phyloP scores from a whole-genome alignment of 768 basidiomycete genomes.

The Macrolepiota albuminosa region DNA sequence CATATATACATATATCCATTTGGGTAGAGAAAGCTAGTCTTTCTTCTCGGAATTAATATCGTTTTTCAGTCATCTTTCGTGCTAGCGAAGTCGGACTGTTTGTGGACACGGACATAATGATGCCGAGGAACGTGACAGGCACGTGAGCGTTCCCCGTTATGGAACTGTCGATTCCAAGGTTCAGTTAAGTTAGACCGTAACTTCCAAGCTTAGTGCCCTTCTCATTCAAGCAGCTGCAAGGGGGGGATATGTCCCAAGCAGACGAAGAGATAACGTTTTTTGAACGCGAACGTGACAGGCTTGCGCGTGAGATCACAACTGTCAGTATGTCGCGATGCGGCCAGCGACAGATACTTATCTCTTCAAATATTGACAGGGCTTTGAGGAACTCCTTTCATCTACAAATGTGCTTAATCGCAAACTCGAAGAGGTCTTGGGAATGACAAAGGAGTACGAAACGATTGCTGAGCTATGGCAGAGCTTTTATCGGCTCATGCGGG shows the following conservation, averaged over 20 bases:
- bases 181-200: too few relatives aligned
- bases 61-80: too few relatives aligned
- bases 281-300: slow-evolving; percentile 71
- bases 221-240: background rate
- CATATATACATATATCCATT: too few relatives aligned
- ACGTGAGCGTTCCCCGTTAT: background rate
- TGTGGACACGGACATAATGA: too few relatives aligned
- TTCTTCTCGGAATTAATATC: too few relatives aligned
- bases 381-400: slow-evolving; percentile 82
- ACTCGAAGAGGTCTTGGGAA: slow-evolving; percentile 87
- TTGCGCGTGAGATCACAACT: slow-evolving; percentile 68
- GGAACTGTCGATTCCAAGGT: too few relatives aligned
- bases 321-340: slow-evolving; percentile 32
- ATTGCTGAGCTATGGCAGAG: slow-evolving; percentile 82
- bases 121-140: background rate
- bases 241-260: slow-evolving; percentile 22
- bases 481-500: slow-evolving; percentile 75
- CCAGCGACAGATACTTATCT: background rate
- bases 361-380: slow-evolving; percentile 46
- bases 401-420: slow-evolving; percentile 87
- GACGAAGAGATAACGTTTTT: slow-evolving; percentile 63
- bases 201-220: background rate
- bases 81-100: too few relatives aligned
- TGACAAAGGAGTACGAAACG: slow-evolving; percentile 89
- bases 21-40: too few relatives aligned